Percentiles rank a stretch among this genome's conserved stretches.
These are phyloP conservation scores for Syzygium aromaticum DNA, from an alignment of 345 rosid genomes.

Conservation along the genomic window DNA sequence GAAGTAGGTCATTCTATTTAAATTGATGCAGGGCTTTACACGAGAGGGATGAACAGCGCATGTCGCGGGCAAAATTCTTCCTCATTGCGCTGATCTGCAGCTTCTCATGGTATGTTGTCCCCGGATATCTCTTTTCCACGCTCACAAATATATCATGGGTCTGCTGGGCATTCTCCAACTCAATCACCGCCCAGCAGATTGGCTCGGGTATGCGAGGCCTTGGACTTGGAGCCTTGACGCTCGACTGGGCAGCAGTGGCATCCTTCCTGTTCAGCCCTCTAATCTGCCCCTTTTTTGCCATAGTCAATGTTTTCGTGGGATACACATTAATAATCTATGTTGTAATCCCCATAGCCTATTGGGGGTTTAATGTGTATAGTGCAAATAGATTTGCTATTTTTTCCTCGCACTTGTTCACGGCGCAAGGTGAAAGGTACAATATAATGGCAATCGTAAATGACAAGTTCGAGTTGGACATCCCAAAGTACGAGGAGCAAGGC, in stretches of 20 bases:
- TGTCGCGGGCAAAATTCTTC: constrained; percentile 83
- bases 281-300: constrained; percentile 83
- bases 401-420: constrained; percentile 71
- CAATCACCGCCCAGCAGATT: constrained; percentile 75
- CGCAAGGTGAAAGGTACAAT: constrained; percentile 47
- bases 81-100: constrained; percentile 62
- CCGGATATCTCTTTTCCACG: constrained; percentile 79
- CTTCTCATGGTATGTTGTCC: constrained; percentile 63
- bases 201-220: constrained; percentile 88
- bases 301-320: constrained; percentile 50
- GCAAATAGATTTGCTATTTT: constrained; percentile 71
- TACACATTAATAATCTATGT: constrained; percentile 53
- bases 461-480: constrained; percentile 59
- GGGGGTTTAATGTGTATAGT: constrained; percentile 56
- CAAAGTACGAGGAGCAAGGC: constrained; percentile 58
- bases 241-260: constrained; percentile 75
- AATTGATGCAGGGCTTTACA: constrained; percentile 59
- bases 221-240: constrained; percentile 75
- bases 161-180: constrained; percentile 76
- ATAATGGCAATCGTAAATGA: constrained; percentile 63
- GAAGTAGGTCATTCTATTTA: not conserved
- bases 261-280: constrained; percentile 86
- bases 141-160: constrained; percentile 80
- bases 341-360: constrained; percentile 53
- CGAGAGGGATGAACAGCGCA: constrained; percentile 62